Base-by-base conservation (phyloP, 2,329 filamentous ascomycete genomes). In the Exophiala spinifera region DNA sequence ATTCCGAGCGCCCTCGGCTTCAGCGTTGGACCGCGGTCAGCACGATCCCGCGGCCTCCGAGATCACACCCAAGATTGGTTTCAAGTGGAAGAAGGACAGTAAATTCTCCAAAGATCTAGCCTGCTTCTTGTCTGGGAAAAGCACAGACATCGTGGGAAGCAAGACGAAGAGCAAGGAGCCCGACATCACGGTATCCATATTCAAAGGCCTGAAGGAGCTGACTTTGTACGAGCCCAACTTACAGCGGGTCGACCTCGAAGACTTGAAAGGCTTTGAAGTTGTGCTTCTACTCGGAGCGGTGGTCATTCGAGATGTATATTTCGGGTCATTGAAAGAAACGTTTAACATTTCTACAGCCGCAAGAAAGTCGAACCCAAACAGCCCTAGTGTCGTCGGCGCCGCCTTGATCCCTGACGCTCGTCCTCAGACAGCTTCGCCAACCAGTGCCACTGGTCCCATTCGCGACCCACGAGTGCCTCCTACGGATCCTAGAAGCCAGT, bases 151-250 rank as follows among this genome's bases (percentile, higher is more conserved):
- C 2, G 66, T 74, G 11, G 82, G 82, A 25, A 83, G 82, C 19
- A 89, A 86, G 72, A 89, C 78, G 62, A 84, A 89, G 76, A 88
- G 79, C 74, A 92, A 89, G 68, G 94, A 99, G 69, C 92, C 94
- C 0, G 94, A 97, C 71, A 97, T 97, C 63, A 91, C 91, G 0
- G 80, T 97, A n/a, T 91, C 90, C 2, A 81, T 97, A 64, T 95
- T 91, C 76, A 85, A 87, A 61, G 80, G 81, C 15, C 77, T 86
- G 21, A 86, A 83, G 62, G 88, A 91, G 63, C 72, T 97, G 55
- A 95, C 91, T 1, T 80, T 99, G 39, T 96, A 97, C 74, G 89
- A 99, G 71, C 89, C 92, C 4, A 97, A 97, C 67, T 78, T 97
- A 66, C 86, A 87, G 57, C 81, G 94, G 5, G 87, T 97, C 10